Percentiles rank a stretch among this genome's conserved stretches.
These are phyloP conservation scores for Cryptococcus neoformans DNA, from an alignment of 1,284 basidiomycete species.

Conservation along the genomic window DNA sequence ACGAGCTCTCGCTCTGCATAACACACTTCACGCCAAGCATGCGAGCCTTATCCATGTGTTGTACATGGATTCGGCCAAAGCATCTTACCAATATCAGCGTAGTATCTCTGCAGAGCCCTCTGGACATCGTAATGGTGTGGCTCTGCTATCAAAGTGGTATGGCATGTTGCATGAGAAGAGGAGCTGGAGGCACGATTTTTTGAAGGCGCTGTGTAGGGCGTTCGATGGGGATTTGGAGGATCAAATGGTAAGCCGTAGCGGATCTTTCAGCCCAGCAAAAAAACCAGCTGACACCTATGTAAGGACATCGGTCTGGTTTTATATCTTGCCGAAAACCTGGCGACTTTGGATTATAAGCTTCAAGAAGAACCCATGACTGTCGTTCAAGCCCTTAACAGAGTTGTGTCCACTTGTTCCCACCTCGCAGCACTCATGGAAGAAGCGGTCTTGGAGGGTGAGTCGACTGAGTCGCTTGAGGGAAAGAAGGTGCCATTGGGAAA, in stretches of 20 bases:
- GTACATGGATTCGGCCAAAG: slow-evolving; percentile 71
- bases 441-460: slow-evolving; percentile 39
- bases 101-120: slow-evolving; percentile 52
- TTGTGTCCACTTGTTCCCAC: slow-evolving; percentile 81
- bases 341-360: slow-evolving; percentile 87
- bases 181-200: slow-evolving; percentile 75
- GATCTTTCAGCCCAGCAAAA: neutral
- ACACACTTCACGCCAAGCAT: slow-evolving; percentile 82
- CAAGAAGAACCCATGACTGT: slow-evolving; percentile 88
- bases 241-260: slow-evolving; percentile 5
- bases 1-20: slow-evolving; percentile 76
- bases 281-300: neutral
- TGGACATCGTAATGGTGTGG: slow-evolving; percentile 46
- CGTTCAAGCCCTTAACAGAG: slow-evolving; percentile 71
- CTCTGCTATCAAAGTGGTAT: slow-evolving; percentile 87
- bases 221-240: slow-evolving; percentile 62
- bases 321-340: slow-evolving; percentile 93
- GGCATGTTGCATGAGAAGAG: slow-evolving; percentile 84
- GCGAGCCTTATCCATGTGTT: slow-evolving; percentile 82
- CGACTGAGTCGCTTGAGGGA: slow-evolving; percentile 19
- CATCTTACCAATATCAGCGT: slow-evolving; percentile 79
- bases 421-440: slow-evolving; percentile 54
- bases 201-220: slow-evolving; percentile 74
- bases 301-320: slow-evolving; percentile 72
- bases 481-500: slow-evolving; percentile 26